phyloP scores from a whole-genome alignment of 2,329 filamentous ascomycete species.

The Nemania bipapillata region DNA sequence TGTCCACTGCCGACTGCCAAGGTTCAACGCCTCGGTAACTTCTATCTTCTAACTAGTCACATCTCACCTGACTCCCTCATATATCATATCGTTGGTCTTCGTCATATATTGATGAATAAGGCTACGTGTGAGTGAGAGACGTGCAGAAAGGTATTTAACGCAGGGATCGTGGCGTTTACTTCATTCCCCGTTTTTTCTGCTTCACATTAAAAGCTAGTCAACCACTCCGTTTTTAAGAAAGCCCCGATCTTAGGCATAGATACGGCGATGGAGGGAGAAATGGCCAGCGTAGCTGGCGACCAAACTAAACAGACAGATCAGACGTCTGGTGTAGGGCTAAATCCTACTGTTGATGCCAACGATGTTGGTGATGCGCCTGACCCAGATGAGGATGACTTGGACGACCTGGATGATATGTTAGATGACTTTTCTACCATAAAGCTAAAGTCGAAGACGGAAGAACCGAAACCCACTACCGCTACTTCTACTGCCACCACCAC shows the following conservation, averaged over 20 bases:
- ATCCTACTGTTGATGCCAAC: slow-evolving; percentile 42
- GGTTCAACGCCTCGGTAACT: slow-evolving; percentile 33
- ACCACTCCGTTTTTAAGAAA: not conserved
- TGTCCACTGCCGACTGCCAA: slow-evolving; percentile 22
- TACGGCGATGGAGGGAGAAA: slow-evolving; percentile 40
- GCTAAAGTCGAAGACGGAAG: slow-evolving; percentile 60
- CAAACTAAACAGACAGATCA: slow-evolving; percentile 33
- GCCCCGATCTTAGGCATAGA: not conserved
- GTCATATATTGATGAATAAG: not conserved
- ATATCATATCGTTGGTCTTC: not conserved
- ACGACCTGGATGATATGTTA: slow-evolving; percentile 94
- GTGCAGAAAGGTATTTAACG: slow-evolving; percentile 3
- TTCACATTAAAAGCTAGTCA: not conserved
- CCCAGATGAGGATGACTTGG: slow-evolving; percentile 89
- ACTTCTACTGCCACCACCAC: slow-evolving; percentile 44
- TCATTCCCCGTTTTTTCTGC: not conserved
- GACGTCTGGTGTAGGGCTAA: slow-evolving; percentile 42
- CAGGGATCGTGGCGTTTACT: slow-evolving; percentile 20
- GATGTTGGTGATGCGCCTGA: slow-evolving; percentile 74
- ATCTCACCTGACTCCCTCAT: slow-evolving; percentile 8
- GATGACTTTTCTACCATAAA: slow-evolving; percentile 84
- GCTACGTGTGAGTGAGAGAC: not conserved
- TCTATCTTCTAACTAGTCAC: not conserved
- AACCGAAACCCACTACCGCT: slow-evolving; percentile 34
- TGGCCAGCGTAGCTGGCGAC: slow-evolving; percentile 34